Evolutionary conservation across 2,329 filamentous ascomycete species (phyloP), one percentile per base, ranked within the genome.

Genomic region (Pseudogymnoascus verrucosus): DNA sequence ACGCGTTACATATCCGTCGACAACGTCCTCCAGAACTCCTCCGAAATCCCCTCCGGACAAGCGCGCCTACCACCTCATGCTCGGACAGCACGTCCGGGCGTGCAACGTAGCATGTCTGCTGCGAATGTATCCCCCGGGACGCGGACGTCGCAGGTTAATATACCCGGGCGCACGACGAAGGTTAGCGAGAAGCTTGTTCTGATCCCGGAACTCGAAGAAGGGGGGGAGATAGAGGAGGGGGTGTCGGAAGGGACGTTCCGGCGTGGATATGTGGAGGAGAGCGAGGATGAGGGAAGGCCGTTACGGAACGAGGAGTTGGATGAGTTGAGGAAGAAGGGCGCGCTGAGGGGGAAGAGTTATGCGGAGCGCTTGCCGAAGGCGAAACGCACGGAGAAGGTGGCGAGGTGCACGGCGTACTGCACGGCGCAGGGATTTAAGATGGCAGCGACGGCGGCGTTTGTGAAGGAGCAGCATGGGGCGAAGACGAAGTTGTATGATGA

Each of bases 401-500:
- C 93, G 34, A 84, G 95, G 65, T 85, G 98, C 63, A 99, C 95
- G 64, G 95, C 95, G 10, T 99, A 98, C 76, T 98, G 93, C 75
- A 98, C 92, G 0, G 93, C 95, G 0, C 91, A 97, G 75, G 90
- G 89, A 6, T 98, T 93, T 78, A 96, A 93, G 77, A 86, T 96
- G 78, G 89, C 89, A 70, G 84, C 88, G 26, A 91, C 92, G n/a
- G 91, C 93, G 12, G 86, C 90, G 36, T 99, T 99, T 73, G 80
- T 97, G 66, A 89, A 90, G 69, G 90, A 90, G 67, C 89, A 88
- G 71, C 95, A 99, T 77, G 88, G 89, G 34, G 93, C 93, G 0
- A 89, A 92, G 76, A 96, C 93, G 12, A 99, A 99, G 77, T 82
- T 98, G 4, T 99, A 99, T 76, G 95, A 99, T 75, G 95, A 99